Evolutionary conservation across 176 grass and related monocot species (phyloP), one percentile per base, ranked within the genome.

Genomic region (Saccharum spontaneum): DNA sequence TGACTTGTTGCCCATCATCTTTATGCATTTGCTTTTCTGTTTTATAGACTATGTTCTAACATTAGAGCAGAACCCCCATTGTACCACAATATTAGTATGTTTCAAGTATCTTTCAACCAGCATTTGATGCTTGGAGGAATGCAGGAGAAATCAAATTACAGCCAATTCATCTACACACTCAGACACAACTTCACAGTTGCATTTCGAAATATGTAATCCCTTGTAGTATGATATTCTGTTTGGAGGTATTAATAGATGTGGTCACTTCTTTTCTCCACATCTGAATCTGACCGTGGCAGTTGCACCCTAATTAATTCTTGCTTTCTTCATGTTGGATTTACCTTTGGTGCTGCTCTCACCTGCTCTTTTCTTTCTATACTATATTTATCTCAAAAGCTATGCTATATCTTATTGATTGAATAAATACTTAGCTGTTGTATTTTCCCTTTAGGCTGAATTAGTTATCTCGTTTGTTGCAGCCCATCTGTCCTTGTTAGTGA

Each of bases 401-500:
- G 41, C 26, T 31, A 16, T 39, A 14, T 43, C 14, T 65, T 43
- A 39, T 44, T 59, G 45, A 52, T 79, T 18, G 11, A 69, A 23
- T 65, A 71, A 34, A 67, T 57, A 5, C 11, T 45, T 7, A 68
- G 61, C 15, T 7, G 46, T 13, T 73, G 14, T 82, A 78, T 48
- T 79, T 18, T 45, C 15, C 14, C 67, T 31, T 54, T 68, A 38
- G 48, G 65, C 83, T 89, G 40, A 90, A 83, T 44, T 86, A 57
- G 23, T 26, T 84, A 69, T 76, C 69, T 71, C 34, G 4, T 91
- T 71, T 60, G 11, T 66, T 89, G 83, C 97, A 98, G 97, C 74
- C 93, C 93, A 44, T 85, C 93, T 48, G 90, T 99, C 64, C 93
- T 99, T 48, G 84, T 99, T 23, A 91, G 97, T 57, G 97, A 99